These are phyloP conservation scores for Suillus subaureus DNA, from an alignment of 768 basidiomycete genomes.

Conservation along the genomic window DNA sequence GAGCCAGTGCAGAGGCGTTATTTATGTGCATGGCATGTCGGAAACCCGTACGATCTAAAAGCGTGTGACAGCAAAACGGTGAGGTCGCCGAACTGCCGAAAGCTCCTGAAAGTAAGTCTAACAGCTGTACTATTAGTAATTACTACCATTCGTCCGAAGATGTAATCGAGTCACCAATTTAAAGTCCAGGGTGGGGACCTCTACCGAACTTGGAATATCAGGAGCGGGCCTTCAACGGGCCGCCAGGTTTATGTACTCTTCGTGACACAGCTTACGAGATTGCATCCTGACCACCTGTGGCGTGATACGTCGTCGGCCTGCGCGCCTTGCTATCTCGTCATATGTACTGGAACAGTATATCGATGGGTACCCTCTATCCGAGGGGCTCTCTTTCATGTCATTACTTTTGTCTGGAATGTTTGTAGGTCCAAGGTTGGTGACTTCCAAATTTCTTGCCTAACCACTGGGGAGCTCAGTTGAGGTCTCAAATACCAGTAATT, in stretches of 20 bases:
- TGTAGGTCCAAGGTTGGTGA: not conserved
- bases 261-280: no score
- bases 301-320: no score
- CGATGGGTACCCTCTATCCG: no score
- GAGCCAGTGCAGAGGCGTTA: not conserved
- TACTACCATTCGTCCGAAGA: no score
- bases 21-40: not conserved
- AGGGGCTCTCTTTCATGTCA: not conserved
- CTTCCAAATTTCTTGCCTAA: not conserved
- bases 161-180: not conserved
- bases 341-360: no score
- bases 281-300: no score
- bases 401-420: not conserved
- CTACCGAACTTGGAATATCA: no score
- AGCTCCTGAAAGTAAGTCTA: not conserved
- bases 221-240: not conserved
- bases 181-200: no score
- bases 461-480: no score
- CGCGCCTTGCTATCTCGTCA: no score
- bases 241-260: not conserved
- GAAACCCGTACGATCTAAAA: slow-evolving; percentile 1
- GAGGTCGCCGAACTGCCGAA: slow-evolving; percentile 5
- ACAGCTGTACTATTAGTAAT: no score
- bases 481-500: no score
- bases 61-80: not conserved